These are phyloP conservation scores for Phytophthora citricola DNA, from an alignment of 352 stramenopile species.

Conservation along the genomic window DNA sequence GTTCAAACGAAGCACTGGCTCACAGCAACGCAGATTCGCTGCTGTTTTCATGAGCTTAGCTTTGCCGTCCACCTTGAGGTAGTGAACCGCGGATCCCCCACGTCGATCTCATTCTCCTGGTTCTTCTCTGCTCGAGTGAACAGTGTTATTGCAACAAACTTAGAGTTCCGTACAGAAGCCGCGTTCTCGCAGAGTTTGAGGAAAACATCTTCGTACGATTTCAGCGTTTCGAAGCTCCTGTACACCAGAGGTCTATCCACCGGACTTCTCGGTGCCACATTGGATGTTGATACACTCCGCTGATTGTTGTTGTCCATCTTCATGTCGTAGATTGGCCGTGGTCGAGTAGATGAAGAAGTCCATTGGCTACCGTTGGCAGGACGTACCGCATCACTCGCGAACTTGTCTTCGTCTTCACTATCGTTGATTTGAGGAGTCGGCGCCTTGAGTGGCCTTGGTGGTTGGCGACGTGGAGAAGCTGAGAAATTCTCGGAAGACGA, in stretches of 20 bases:
- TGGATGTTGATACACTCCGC: slow-evolving; percentile 10
- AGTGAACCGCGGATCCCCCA: slow-evolving; percentile 34
- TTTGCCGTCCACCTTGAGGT: slow-evolving; percentile 53
- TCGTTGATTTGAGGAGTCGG: slow-evolving; percentile 9
- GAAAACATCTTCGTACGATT: slow-evolving; percentile 62
- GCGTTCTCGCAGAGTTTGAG: slow-evolving; percentile 62
- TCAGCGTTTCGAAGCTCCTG: slow-evolving; percentile 38
- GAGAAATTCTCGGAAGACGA: slow-evolving; percentile 30
- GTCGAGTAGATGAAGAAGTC: slow-evolving; percentile 2
- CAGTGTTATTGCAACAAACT: slow-evolving; percentile 69
- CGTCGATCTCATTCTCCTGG: slow-evolving; percentile 25
- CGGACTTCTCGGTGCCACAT: not conserved
- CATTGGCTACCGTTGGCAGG: not conserved
- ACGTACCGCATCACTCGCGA: slow-evolving; percentile 2
- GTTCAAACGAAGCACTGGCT: slow-evolving; percentile 60
- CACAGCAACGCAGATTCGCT: slow-evolving; percentile 69
- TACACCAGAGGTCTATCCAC: slow-evolving; percentile 35
- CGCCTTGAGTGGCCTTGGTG: not conserved
- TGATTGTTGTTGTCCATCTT: slow-evolving; percentile 40
- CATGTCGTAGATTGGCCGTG: slow-evolving; percentile 16
- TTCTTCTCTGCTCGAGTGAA: slow-evolving; percentile 39
- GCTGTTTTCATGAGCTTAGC: slow-evolving; percentile 66
- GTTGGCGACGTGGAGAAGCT: slow-evolving; percentile 10
- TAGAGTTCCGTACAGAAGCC: slow-evolving; percentile 43
- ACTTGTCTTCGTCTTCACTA: slow-evolving; percentile 34